Evolutionary conservation across 2,329 filamentous ascomycete genomes (phyloP).

Genomic region (Diplocarpon rosae): DNA sequence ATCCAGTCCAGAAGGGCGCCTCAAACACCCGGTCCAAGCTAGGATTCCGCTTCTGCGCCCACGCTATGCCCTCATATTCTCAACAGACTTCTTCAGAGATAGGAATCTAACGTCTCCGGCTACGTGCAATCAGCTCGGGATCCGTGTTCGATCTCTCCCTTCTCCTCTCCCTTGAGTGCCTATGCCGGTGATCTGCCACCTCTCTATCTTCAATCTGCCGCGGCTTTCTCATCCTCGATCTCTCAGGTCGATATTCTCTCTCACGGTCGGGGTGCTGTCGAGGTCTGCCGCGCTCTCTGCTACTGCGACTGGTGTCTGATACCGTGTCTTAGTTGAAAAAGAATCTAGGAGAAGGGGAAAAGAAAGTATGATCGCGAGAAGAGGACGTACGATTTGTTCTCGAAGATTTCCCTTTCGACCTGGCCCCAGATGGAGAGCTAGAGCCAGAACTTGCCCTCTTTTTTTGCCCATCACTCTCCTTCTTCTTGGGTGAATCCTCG

Average conservation of each 20-base stretch:
- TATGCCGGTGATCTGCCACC: background rate
- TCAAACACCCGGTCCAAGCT: too few species aligned
- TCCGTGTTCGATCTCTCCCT: background rate
- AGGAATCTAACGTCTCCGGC: too few species aligned
- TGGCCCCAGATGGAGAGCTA: too few species aligned
- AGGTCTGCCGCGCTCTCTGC: background rate
- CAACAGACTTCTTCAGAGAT: too few species aligned
- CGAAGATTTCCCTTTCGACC: too few species aligned
- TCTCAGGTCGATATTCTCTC: background rate
- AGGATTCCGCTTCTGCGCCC: too few species aligned
- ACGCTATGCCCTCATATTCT: too few species aligned
- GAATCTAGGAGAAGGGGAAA: too few species aligned
- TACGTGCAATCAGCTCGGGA: background rate
- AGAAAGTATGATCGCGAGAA: too few species aligned
- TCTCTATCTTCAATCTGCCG: background rate
- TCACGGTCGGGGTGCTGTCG: background rate
- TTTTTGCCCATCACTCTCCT: background rate
- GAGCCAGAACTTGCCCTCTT: background rate
- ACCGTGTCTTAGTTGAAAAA: background rate
- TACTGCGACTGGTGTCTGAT: background rate
- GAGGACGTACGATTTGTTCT: too few species aligned
- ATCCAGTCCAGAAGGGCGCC: too few species aligned
- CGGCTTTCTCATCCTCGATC: too few species aligned
- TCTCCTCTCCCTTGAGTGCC: background rate
- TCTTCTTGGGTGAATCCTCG: background rate